These are phyloP conservation scores for Ophiostoma australiae DNA, from an alignment of 2,329 filamentous ascomycete genomes.

Conservation along the genomic window DNA sequence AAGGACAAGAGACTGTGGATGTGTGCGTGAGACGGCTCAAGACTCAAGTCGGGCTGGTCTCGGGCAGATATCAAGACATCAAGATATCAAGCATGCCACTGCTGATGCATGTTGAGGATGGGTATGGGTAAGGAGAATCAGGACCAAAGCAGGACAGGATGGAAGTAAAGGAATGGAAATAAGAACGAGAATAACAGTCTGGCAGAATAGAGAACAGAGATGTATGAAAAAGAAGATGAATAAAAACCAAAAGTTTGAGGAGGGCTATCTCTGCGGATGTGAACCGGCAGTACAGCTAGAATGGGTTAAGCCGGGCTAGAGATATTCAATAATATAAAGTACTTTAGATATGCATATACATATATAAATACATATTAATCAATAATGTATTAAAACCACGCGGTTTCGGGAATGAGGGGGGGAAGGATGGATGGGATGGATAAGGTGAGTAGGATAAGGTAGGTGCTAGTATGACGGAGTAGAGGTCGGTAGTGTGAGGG, in stretches of 20 bases:
- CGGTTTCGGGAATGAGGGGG: slow-evolving; percentile 21
- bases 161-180: neutral
- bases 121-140: neutral
- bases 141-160: neutral
- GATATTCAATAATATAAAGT: neutral
- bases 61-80: neutral
- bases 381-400: slow-evolving; percentile 9
- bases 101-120: neutral
- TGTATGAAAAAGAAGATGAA: neutral
- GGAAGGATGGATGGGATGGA: slow-evolving; percentile 6
- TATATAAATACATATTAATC: neutral
- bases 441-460: neutral
- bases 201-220: neutral
- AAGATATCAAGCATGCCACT: neutral
- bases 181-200: neutral
- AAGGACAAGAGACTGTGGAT: neutral
- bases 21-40: neutral
- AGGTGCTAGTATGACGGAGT: too few species aligned
- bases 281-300: neutral
- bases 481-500: neutral
- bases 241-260: neutral
- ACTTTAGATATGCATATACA: neutral
- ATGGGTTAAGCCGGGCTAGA: neutral
- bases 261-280: slow-evolving; percentile 11
- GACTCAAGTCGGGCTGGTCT: neutral